A percentile compares a stretch with the other conserved stretches of the same genome.
phyloP scores from a whole-genome alignment of 257 asterid species.

The Scutellaria baicalensis region DNA sequence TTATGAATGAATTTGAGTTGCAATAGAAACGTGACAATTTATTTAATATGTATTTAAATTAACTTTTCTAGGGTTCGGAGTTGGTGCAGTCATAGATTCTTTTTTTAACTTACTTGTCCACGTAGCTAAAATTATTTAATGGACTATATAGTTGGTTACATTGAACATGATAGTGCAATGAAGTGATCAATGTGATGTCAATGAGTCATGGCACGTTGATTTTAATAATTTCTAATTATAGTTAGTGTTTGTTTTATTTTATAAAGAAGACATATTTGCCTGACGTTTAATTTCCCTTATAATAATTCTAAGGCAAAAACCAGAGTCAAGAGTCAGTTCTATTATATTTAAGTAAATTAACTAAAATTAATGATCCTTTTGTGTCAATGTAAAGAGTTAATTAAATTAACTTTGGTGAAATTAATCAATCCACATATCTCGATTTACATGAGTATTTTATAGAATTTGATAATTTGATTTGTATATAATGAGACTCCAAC shows the following conservation, averaged over 20 bases:
- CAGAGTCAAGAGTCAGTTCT: background rate
- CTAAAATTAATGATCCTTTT: background rate
- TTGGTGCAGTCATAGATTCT: background rate
- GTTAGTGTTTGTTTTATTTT: background rate
- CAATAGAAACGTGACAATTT: background rate
- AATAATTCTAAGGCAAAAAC: background rate
- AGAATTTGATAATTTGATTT: background rate
- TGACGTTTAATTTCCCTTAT: background rate
- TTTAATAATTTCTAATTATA: background rate
- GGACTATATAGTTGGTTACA: background rate
- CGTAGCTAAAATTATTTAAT: background rate
- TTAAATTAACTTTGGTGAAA: too few species aligned
- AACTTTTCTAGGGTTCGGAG: background rate
- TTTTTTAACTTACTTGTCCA: background rate
- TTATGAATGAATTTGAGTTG: background rate
- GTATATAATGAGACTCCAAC: background rate
- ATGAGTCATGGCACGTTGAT: constrained; percentile 14
- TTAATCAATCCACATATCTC: too few species aligned
- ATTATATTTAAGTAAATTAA: background rate
- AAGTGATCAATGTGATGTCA: background rate
- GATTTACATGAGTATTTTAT: too few species aligned
- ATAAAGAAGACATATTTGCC: background rate
- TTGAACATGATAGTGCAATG: background rate
- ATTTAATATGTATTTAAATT: background rate
- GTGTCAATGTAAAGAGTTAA: background rate